Percentiles rank a stretch among this genome's conserved stretches.
These are phyloP conservation scores for Phalaenopsis aphrodite DNA, from an alignment of 106 monocot genomes.

Conservation along the genomic window DNA sequence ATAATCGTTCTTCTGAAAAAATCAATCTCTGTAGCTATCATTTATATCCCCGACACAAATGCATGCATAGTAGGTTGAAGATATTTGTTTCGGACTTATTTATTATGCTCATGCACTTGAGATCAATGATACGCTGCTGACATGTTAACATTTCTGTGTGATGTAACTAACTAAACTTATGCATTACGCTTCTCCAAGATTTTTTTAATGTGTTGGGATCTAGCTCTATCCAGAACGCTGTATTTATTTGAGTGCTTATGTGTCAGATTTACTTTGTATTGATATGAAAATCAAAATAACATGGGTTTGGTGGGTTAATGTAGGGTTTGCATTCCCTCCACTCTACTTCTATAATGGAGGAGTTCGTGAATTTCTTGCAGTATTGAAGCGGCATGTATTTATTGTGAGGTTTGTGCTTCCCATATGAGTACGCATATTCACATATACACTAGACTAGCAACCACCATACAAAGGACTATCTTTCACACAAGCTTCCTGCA, in stretches of 20 bases:
- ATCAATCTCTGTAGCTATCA: too few species aligned
- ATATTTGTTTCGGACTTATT: too few species aligned
- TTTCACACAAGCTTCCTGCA: neutral
- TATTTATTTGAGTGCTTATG: neutral
- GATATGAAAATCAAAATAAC: neutral
- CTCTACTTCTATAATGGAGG: slow-evolving; percentile 97
- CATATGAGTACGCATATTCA: neutral
- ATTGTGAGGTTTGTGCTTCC: slow-evolving; percentile 65
- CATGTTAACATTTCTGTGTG: too few species aligned
- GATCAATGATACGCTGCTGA: too few species aligned
- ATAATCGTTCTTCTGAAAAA: too few species aligned
- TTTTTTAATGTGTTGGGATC: neutral
- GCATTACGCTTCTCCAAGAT: too few species aligned
- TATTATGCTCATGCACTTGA: too few species aligned
- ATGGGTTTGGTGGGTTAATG: neutral
- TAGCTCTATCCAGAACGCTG: neutral
- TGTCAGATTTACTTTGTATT: neutral
- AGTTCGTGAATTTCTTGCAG: slow-evolving; percentile 87
- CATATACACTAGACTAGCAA: neutral
- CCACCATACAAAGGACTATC: neutral
- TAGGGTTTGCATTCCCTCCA: slow-evolving; percentile 84
- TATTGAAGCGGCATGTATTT: slow-evolving; percentile 71
- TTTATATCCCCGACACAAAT: too few species aligned
- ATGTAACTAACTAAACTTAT: too few species aligned
- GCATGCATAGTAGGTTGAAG: too few species aligned